phyloP scores from a whole-genome alignment of 352 stramenopile species.

The Phytopythium vexans region DNA sequence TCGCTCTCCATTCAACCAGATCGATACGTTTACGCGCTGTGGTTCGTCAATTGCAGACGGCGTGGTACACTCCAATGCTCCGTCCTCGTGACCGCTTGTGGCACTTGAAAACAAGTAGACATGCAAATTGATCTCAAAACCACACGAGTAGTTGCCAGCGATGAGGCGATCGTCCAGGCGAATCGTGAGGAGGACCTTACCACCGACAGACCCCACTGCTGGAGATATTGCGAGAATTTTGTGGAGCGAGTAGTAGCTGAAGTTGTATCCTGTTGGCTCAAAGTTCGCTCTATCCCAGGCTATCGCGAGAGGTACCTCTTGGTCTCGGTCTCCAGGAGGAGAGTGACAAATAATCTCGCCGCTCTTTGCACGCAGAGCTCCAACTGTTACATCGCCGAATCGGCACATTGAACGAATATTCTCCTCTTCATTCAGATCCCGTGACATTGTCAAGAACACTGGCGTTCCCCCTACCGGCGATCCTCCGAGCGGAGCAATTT shows the following conservation, averaged over 20 bases:
- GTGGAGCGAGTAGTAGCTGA: constrained; percentile 21
- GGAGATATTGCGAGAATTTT: constrained; percentile 29
- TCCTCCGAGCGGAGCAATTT: constrained; percentile 15
- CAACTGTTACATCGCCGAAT: constrained; percentile 21
- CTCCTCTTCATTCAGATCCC: constrained; percentile 1
- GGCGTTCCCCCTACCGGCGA: constrained; percentile 17
- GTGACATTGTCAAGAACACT: constrained; percentile 23
- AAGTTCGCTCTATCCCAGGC: constrained; percentile 25
- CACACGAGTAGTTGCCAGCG: constrained; percentile 18
- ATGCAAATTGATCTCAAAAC: constrained; percentile 14
- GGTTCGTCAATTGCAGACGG: constrained; percentile 1
- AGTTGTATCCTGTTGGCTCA: constrained; percentile 4
- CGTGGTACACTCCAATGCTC: constrained; percentile 4
- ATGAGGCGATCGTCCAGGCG: constrained; percentile 12
- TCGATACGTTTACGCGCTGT: constrained; percentile 13
- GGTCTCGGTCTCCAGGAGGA: constrained; percentile 5
- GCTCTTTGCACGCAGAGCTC: constrained; percentile 3
- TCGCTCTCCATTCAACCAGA: constrained; percentile 31
- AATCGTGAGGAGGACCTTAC: constrained; percentile 18
- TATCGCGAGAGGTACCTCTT: constrained; percentile 17
- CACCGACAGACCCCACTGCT: constrained; percentile 8
- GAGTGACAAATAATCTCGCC: constrained; percentile 21
- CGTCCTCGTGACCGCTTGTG: constrained; percentile 3
- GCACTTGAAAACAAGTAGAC: constrained; percentile 11
- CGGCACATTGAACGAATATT: constrained; percentile 12